Evolutionary conservation across 2,329 filamentous ascomycete species (phyloP).

Genomic region (Westerdykella ornata): DNA sequence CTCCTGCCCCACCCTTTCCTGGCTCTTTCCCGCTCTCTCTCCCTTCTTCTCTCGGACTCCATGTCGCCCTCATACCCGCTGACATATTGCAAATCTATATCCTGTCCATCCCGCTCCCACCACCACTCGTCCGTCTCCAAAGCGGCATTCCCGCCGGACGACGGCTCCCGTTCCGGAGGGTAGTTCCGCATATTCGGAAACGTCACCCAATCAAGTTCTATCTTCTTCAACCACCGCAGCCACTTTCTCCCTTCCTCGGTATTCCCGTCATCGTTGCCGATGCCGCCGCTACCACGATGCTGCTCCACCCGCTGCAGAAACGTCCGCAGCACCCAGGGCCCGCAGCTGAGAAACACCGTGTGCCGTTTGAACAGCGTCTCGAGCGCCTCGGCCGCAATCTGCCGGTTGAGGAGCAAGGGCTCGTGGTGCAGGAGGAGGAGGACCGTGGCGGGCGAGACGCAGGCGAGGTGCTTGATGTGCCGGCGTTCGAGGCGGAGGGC

Average conservation of each 20-base stretch:
- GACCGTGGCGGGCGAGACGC: slow-evolving; percentile 18
- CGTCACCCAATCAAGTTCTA: slow-evolving; percentile 33
- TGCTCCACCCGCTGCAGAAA: slow-evolving; percentile 24
- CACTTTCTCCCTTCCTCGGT: slow-evolving; percentile 19
- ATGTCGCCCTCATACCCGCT: slow-evolving; percentile 8
- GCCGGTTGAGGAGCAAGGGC: slow-evolving; percentile 29
- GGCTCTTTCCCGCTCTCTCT: no score
- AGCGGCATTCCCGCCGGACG: no score
- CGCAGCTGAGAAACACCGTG: slow-evolving; percentile 30
- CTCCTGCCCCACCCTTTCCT: no score
- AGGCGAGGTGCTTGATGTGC: slow-evolving; percentile 26
- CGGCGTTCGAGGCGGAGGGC: slow-evolving; percentile 32
- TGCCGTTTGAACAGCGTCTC: slow-evolving; percentile 31
- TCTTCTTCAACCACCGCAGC: slow-evolving; percentile 26
- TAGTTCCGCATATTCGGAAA: slow-evolving; percentile 30
- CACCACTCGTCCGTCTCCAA: slow-evolving; percentile 16
- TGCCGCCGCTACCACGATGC: slow-evolving; percentile 2
- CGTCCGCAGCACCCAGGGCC: slow-evolving; percentile 30
- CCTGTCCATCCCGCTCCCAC: slow-evolving; percentile 17
- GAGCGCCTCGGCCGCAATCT: slow-evolving; percentile 31
- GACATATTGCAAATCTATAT: slow-evolving; percentile 27
- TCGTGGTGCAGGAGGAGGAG: slow-evolving; percentile 31
- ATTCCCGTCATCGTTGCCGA: slow-evolving; percentile 1
- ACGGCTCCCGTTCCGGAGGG: slow-evolving; percentile 20
- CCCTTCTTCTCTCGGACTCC: not conserved